Conservation (phyloP, 1,139 yeast genomes). For the Pichia sorboxylosa region DNA sequence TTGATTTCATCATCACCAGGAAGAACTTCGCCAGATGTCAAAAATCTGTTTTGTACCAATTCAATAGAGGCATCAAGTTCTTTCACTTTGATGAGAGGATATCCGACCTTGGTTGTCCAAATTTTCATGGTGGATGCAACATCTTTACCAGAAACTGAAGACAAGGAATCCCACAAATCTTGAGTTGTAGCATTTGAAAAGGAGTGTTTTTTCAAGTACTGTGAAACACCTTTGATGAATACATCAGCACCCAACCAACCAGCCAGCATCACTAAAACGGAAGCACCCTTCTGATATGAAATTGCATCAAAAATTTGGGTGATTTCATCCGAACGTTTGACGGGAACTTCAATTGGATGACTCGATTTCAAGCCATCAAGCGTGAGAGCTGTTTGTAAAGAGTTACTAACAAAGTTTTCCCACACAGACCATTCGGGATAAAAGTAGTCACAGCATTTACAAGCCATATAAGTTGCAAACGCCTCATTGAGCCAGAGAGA, state of each 20-base stretch:
- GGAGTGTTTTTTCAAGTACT: constrained; percentile 38
- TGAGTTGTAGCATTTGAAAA: constrained; percentile 41
- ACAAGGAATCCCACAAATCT: constrained; percentile 41
- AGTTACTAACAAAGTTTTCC: constrained; percentile 43
- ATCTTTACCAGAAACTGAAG: constrained; percentile 39
- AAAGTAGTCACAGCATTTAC: constrained; percentile 39
- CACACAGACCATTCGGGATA: constrained; percentile 51
- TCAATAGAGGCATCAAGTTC: constrained; percentile 18
- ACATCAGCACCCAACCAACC: constrained; percentile 40
- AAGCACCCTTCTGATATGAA: constrained; percentile 46
- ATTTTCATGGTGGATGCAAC: constrained; percentile 37
- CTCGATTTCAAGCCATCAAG: constrained; percentile 47
- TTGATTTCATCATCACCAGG: constrained; percentile 32
- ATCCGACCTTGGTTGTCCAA: constrained; percentile 47
- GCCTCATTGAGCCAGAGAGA: constrained; percentile 55
- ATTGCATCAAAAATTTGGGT: constrained; percentile 24
- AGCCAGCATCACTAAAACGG: constrained; percentile 45
- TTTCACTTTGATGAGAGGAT: constrained; percentile 39
- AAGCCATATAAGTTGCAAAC: constrained; percentile 51
- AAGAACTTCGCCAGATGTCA: constrained; percentile 48
- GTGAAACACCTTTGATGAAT: constrained; percentile 44
- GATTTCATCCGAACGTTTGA: constrained; percentile 42
- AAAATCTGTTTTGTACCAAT: constrained; percentile 44
- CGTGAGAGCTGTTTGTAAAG: constrained; percentile 40
- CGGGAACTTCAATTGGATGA: constrained; percentile 52